These are phyloP conservation scores for Tephrocybe sp. DNA, from an alignment of 768 basidiomycete genomes.

Conservation along the genomic window DNA sequence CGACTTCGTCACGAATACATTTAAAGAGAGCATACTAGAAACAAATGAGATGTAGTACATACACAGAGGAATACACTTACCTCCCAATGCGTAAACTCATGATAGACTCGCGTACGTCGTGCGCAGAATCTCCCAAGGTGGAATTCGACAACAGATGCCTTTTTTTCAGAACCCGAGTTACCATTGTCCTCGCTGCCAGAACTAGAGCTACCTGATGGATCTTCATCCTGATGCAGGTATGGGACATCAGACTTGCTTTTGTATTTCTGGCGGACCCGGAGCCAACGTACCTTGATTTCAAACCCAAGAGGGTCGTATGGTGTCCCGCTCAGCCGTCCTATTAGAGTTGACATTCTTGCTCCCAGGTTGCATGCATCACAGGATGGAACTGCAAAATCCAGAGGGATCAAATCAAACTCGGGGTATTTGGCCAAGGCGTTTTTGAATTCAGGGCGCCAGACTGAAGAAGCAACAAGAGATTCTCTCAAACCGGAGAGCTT, in stretches of 20 bases:
- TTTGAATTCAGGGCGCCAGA: slow-evolving; percentile 77
- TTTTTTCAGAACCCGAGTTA: slow-evolving; percentile 18
- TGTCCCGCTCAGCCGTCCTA: slow-evolving; percentile 61
- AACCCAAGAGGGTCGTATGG: slow-evolving; percentile 76
- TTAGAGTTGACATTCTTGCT: slow-evolving; percentile 62
- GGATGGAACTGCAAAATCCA: slow-evolving; percentile 57
- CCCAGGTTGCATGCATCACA: slow-evolving; percentile 88
- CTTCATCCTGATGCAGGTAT: slow-evolving; percentile 8
- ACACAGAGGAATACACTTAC: slow-evolving; percentile 36
- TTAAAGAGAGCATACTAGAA: slow-evolving; percentile 66
- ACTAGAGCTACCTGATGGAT: slow-evolving; percentile 14
- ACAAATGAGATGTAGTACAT: slow-evolving; percentile 11
- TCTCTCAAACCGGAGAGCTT: slow-evolving; percentile 71
- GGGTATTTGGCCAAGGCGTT: slow-evolving; percentile 67
- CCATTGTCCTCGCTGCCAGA: slow-evolving; percentile 17
- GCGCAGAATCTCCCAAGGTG: slow-evolving; percentile 83
- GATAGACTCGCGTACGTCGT: slow-evolving; percentile 62
- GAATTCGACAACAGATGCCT: slow-evolving; percentile 37
- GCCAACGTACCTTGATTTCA: slow-evolving; percentile 30
- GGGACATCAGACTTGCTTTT: too few species aligned
- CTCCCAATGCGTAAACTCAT: slow-evolving; percentile 83
- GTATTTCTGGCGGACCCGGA: too few species aligned
- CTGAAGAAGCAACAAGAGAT: slow-evolving; percentile 79
- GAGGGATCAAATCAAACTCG: slow-evolving; percentile 47
- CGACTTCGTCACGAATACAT: slow-evolving; percentile 56